A percentile compares a stretch with the other conserved stretches of the same genome.
These are phyloP conservation scores for Astrothelium subdiscretum DNA, from an alignment of 495 filamentous ascomycete species.

Conservation along the genomic window DNA sequence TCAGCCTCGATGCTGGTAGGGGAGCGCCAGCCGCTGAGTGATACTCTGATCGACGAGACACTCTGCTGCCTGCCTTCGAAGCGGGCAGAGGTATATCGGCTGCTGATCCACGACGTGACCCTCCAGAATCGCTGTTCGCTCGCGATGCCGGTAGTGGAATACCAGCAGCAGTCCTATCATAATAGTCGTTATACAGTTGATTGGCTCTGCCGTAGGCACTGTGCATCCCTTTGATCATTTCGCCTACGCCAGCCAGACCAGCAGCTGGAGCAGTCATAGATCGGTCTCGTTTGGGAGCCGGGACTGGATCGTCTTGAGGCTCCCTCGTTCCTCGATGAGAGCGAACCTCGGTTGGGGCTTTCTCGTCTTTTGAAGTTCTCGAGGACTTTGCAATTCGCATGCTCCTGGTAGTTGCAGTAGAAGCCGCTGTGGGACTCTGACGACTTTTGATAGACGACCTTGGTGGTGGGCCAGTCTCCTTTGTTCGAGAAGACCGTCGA, in stretches of 20 bases:
- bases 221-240: not conserved
- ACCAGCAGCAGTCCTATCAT: not conserved
- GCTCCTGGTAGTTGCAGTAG: not conserved
- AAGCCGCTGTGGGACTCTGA: not conserved
- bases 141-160: slow-evolving; percentile 3
- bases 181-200: not conserved
- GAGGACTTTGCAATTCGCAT: not conserved
- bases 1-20: not conserved
- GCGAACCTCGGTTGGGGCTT: slow-evolving; percentile 17
- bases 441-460: not conserved
- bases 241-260: not conserved
- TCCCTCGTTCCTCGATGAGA: slow-evolving; percentile 2
- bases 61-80: not conserved
- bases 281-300: not conserved
- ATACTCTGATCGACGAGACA: not conserved
- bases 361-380: not conserved
- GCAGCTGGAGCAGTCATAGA: not conserved
- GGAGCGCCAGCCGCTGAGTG: not conserved
- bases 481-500: slow-evolving; percentile 13
- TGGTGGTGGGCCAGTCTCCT: too few species aligned
- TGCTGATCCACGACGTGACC: not conserved
- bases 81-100: not conserved
- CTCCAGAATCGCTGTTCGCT: not conserved
- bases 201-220: not conserved
- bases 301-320: not conserved